Conservation (phyloP, 1,284 basidiomycete species). For the Moesziomyces parantarcticus region DNA sequence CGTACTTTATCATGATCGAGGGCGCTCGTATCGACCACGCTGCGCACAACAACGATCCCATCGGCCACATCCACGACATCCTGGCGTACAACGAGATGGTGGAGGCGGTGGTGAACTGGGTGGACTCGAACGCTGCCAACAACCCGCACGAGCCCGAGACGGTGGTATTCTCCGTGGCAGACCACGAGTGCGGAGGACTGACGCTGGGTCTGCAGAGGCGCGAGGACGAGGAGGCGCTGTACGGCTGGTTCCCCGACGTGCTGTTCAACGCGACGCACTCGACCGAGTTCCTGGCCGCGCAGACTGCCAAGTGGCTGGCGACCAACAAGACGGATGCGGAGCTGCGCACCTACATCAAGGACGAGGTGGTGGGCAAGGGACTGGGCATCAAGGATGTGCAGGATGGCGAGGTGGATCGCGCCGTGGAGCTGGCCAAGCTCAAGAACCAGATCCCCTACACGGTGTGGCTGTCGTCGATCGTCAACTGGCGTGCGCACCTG, state of each 20-base stretch:
- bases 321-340: constrained; percentile 56
- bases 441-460: constrained; percentile 43
- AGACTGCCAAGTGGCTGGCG: constrained; percentile 47
- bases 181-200: constrained; percentile 66
- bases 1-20: constrained; percentile 67
- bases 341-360: constrained; percentile 47
- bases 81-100: constrained; percentile 60
- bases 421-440: constrained; percentile 41
- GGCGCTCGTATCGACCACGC: constrained; percentile 64
- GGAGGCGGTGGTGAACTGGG: constrained; percentile 53
- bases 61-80: constrained; percentile 65
- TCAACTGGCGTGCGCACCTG: constrained; percentile 59
- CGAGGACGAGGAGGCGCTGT: constrained; percentile 47
- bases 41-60: constrained; percentile 66
- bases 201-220: constrained; percentile 51
- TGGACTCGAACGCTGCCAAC: constrained; percentile 43
- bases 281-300: constrained; percentile 57
- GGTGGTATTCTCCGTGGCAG: constrained; percentile 59
- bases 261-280: constrained; percentile 60
- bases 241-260: constrained; percentile 61
- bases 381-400: constrained; percentile 52
- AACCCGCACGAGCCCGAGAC: constrained; percentile 48
- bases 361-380: constrained; percentile 37
- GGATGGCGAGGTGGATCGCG: constrained; percentile 49
- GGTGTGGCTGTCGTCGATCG: constrained; percentile 41